These are phyloP conservation scores for Linum usitatissimum DNA, from an alignment of 345 rosid genomes.

Conservation along the genomic window DNA sequence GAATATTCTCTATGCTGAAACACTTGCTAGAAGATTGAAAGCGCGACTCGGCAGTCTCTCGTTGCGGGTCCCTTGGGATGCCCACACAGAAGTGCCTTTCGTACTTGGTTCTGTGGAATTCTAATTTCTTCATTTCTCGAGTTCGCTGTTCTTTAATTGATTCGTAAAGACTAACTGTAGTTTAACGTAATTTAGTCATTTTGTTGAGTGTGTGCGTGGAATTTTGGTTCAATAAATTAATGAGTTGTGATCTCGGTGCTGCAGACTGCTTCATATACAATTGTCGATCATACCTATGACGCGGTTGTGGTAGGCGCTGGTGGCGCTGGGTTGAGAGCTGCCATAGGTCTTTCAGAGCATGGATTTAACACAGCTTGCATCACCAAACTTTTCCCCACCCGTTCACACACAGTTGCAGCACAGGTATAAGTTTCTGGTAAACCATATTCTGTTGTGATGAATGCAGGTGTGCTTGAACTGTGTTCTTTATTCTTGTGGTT, in stretches of 20 bases:
- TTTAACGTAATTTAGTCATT: background rate
- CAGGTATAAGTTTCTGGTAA: constrained; percentile 37
- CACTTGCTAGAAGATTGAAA: background rate
- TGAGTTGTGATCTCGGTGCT: constrained; percentile 10
- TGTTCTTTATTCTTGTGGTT: background rate
- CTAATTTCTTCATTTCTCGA: background rate
- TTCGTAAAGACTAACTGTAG: background rate
- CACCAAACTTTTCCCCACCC: constrained; percentile 94
- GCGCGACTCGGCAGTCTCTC: background rate
- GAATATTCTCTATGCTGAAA: background rate
- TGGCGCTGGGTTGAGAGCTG: constrained; percentile 94
- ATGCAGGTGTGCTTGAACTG: background rate
- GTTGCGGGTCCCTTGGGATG: background rate
- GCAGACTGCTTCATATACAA: constrained; percentile 59
- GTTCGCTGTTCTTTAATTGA: constrained; percentile 5
- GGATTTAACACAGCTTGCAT: constrained; percentile 98
- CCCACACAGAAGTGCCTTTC: too few species aligned
- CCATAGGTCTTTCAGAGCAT: constrained; percentile 96
- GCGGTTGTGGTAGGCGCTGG: constrained; percentile 98
- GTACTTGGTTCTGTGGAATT: background rate
- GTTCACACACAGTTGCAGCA: constrained; percentile 98
- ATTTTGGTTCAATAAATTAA: background rate
- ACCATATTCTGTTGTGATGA: background rate
- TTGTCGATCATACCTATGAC: constrained; percentile 93
- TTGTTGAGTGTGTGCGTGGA: background rate